These are phyloP conservation scores for Achlya hypogyna DNA, from an alignment of 352 stramenopile genomes.

Conservation along the genomic window DNA sequence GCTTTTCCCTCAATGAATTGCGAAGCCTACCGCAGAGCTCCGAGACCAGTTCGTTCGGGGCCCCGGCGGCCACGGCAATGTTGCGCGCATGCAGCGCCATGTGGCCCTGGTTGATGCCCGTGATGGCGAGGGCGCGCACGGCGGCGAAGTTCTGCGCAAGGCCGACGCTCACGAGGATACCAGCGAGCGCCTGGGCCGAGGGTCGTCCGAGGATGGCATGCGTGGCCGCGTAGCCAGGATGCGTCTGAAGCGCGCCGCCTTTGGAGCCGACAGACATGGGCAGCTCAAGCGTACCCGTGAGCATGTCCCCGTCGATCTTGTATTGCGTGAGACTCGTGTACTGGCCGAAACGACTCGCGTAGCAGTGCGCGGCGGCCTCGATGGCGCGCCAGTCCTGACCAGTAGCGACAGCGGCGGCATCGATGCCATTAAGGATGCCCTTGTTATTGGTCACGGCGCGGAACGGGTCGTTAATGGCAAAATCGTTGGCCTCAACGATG, in stretches of 20 bases:
- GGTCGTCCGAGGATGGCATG: slow-evolving; percentile 70
- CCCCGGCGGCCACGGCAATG: slow-evolving; percentile 71
- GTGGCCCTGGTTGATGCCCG: slow-evolving; percentile 80
- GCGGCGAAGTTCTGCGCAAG: slow-evolving; percentile 83
- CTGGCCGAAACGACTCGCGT: slow-evolving; percentile 61
- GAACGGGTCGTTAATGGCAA: slow-evolving; percentile 73
- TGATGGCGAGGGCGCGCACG: slow-evolving; percentile 75
- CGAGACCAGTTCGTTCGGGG: slow-evolving; percentile 66
- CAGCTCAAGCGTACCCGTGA: slow-evolving; percentile 66
- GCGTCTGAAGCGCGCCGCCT: slow-evolving; percentile 68
- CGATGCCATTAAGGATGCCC: slow-evolving; percentile 84
- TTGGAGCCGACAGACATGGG: slow-evolving; percentile 76
- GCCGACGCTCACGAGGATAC: slow-evolving; percentile 71
- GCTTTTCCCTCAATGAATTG: neutral
- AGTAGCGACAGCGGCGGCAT: slow-evolving; percentile 68
- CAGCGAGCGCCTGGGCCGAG: slow-evolving; percentile 44
- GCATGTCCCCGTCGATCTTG: slow-evolving; percentile 33
- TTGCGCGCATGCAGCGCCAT: slow-evolving; percentile 82
- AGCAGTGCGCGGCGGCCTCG: slow-evolving; percentile 74
- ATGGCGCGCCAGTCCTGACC: slow-evolving; percentile 82
- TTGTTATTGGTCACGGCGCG: slow-evolving; percentile 85
- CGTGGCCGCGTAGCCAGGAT: slow-evolving; percentile 67
- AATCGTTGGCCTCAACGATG: slow-evolving; percentile 81
- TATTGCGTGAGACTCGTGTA: slow-evolving; percentile 78
- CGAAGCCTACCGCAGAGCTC: slow-evolving; percentile 41